Percentiles rank a stretch among this genome's conserved stretches.
Evolutionary conservation across 2,329 filamentous ascomycete genomes (phyloP).

Genomic region (Calonectria leucothoes): DNA sequence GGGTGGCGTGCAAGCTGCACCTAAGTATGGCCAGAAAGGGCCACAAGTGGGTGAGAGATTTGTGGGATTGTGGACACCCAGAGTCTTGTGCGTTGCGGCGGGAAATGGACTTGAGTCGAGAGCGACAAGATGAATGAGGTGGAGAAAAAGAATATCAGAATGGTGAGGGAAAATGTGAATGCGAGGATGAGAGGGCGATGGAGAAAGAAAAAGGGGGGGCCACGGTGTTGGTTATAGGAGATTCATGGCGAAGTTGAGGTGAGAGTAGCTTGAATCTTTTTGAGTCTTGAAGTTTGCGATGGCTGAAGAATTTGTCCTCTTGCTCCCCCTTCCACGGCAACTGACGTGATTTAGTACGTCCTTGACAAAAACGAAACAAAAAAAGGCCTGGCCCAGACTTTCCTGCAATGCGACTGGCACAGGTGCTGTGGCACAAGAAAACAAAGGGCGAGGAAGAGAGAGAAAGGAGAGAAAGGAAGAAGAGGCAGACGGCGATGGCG

Average conservation of each 20-base stretch:
- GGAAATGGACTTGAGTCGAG: constrained; percentile 10
- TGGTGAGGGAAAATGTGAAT: background rate
- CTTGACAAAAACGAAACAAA: background rate
- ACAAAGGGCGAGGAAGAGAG: background rate
- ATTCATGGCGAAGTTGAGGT: constrained; percentile 5
- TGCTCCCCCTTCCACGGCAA: constrained; percentile 3
- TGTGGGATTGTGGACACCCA: constrained; percentile 17
- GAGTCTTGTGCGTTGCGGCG: background rate
- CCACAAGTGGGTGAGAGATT: constrained; percentile 21
- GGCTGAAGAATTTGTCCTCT: background rate
- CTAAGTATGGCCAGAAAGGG: background rate
- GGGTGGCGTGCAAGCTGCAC: constrained; percentile 3
- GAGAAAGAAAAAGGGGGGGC: constrained; percentile 1
- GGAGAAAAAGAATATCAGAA: constrained; percentile 22
- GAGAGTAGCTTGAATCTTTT: background rate
- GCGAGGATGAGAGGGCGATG: constrained; percentile 5
- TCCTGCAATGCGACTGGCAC: background rate
- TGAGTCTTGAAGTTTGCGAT: background rate
- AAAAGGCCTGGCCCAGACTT: background rate
- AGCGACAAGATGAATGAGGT: constrained; percentile 35
- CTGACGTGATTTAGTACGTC: background rate
- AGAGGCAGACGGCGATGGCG: background rate
- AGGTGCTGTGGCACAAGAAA: constrained; percentile 1
- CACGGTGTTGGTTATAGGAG: constrained; percentile 35
- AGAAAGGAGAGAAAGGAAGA: background rate